These are phyloP conservation scores for Suillus plorans DNA, from an alignment of 768 basidiomycete species.

Conservation along the genomic window DNA sequence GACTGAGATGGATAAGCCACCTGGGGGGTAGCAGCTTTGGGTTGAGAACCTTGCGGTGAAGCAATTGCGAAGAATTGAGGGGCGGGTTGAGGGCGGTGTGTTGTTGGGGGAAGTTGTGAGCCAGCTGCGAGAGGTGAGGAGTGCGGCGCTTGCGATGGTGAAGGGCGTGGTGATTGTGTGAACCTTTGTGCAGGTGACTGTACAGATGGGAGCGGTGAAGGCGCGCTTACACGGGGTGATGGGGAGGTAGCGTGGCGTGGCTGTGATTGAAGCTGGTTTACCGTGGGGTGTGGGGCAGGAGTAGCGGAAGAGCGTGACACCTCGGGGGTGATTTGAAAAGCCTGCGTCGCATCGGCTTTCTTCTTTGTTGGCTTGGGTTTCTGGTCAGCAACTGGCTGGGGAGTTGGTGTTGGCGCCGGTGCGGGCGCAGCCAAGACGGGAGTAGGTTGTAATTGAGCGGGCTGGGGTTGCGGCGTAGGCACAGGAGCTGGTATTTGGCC, in stretches of 20 bases:
- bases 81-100: slow-evolving; percentile 22
- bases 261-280: slow-evolving; percentile 35
- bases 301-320: slow-evolving; percentile 29
- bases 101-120: slow-evolving; percentile 27
- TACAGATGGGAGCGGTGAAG: slow-evolving; percentile 23
- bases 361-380: slow-evolving; percentile 29
- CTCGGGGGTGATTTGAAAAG: slow-evolving; percentile 29
- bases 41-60: slow-evolving; percentile 19
- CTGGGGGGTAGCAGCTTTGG: slow-evolving; percentile 33
- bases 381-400: slow-evolving; percentile 30
- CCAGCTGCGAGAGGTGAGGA: slow-evolving; percentile 31
- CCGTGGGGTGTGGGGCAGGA: slow-evolving; percentile 30
- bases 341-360: slow-evolving; percentile 20
- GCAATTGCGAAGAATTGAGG: slow-evolving; percentile 28
- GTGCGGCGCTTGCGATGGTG: slow-evolving; percentile 30
- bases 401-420: slow-evolving; percentile 23
- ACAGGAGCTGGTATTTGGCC: slow-evolving; percentile 32
- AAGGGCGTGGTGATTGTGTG: slow-evolving; percentile 35
- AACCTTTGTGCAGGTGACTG: slow-evolving; percentile 33
- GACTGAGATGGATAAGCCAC: slow-evolving; percentile 23
- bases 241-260: slow-evolving; percentile 15
- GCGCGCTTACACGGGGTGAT: slow-evolving; percentile 30
- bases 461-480: slow-evolving; percentile 28
- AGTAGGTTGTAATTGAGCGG: slow-evolving; percentile 35
- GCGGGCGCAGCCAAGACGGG: slow-evolving; percentile 34